phyloP scores from a whole-genome alignment of 2,329 filamentous ascomycete genomes.

The Microdochium paspali region DNA sequence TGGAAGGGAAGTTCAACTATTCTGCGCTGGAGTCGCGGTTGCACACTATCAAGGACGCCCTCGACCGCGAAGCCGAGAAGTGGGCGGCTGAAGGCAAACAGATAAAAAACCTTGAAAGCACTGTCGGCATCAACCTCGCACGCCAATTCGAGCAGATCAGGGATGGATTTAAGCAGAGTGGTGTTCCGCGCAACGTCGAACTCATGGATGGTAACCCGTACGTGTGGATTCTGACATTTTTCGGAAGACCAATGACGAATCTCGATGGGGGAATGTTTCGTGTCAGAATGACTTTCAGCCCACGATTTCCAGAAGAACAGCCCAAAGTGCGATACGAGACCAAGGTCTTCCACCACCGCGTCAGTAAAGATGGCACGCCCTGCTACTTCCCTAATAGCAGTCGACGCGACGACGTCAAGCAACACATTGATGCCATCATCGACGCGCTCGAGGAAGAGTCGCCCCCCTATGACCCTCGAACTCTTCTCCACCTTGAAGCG shows the following conservation, averaged over 20 bases:
- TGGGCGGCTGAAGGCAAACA: conserved; percentile 65
- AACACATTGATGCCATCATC: conserved; percentile 79
- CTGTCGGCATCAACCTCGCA: conserved; percentile 72
- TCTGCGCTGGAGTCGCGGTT: conserved; percentile 62
- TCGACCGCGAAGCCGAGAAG: conserved; percentile 60
- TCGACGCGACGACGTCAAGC: conserved; percentile 65
- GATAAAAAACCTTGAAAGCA: conserved; percentile 55
- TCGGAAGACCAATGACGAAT: conserved; percentile 86
- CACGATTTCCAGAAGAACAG: conserved; percentile 79
- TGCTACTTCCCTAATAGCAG: conserved; percentile 63
- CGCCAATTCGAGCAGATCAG: conserved; percentile 79
- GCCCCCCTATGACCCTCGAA: conserved; percentile 83
- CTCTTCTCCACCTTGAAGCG: conserved; percentile 77
- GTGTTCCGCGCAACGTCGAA: conserved; percentile 65
- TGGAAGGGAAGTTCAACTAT: conserved; percentile 85
- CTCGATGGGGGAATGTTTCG: conserved; percentile 85
- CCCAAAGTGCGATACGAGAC: conserved; percentile 77
- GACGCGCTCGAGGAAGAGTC: conserved; percentile 76
- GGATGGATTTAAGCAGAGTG: conserved; percentile 62
- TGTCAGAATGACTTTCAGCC: conserved; percentile 71
- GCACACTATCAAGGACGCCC: conserved; percentile 53
- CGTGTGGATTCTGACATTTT: conserved; percentile 80
- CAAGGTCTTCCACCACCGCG: conserved; percentile 77
- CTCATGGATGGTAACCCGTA: conserved; percentile 80
- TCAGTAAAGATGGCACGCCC: conserved; percentile 69